These are phyloP conservation scores for Paxillus ammoniavirescens DNA, from an alignment of 768 basidiomycete species.

Conservation along the genomic window DNA sequence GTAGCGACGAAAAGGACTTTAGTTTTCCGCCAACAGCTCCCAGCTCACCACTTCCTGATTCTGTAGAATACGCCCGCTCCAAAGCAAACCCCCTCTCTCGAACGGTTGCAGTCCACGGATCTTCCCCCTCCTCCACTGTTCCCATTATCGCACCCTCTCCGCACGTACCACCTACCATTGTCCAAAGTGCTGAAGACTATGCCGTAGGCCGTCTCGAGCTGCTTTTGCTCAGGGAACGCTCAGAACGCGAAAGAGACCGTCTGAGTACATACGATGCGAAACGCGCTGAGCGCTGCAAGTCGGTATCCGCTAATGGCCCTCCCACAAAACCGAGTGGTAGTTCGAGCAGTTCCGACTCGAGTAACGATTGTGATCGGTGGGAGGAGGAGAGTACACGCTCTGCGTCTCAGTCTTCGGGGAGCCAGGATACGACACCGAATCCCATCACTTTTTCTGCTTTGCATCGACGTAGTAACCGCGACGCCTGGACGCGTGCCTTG, in stretches of 20 bases:
- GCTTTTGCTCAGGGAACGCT: constrained; percentile 42
- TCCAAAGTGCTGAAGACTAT: constrained; percentile 35
- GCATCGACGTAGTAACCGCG: background rate
- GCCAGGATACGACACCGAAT: background rate
- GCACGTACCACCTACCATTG: constrained; percentile 23
- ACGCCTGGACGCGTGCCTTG: constrained; percentile 17
- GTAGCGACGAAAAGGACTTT: background rate
- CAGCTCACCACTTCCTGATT: constrained; percentile 23
- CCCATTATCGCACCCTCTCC: constrained; percentile 57
- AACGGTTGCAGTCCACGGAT: constrained; percentile 13
- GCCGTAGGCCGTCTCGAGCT: constrained; percentile 44
- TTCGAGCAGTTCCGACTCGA: constrained; percentile 10
- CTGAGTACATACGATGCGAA: constrained; percentile 5
- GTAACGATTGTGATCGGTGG: constrained; percentile 11
- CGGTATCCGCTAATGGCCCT: background rate
- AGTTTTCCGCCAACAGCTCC: constrained; percentile 23
- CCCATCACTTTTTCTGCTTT: background rate
- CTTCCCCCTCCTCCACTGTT: constrained; percentile 24
- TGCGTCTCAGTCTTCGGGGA: constrained; percentile 22
- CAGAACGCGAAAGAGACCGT: constrained; percentile 37
- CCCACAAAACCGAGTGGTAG: background rate
- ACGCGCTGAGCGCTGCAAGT: constrained; percentile 5
- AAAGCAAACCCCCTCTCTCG: constrained; percentile 23
- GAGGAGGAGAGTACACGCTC: constrained; percentile 15
- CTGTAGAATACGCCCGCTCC: constrained; percentile 20